phyloP scores from a whole-genome alignment of 306 rosid genomes.

The Betula pendula region DNA sequence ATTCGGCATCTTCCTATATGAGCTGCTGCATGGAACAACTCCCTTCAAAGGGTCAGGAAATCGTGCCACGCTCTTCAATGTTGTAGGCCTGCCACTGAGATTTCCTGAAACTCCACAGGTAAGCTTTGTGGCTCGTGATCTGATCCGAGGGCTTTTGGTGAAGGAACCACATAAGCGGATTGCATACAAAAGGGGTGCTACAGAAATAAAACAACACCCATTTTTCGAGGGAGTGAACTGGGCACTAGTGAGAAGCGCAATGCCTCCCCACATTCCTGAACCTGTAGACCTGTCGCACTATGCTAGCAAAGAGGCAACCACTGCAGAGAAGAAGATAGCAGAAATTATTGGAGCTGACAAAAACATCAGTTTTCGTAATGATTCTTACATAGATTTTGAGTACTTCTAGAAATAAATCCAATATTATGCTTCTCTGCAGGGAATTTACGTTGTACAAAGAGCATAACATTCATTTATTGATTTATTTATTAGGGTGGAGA shows the following conservation, averaged over 20 bases:
- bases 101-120: constrained; percentile 72
- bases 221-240: constrained; percentile 92
- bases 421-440: neutral
- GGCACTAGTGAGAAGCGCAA: constrained; percentile 86
- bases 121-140: constrained; percentile 63
- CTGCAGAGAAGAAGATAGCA: constrained; percentile 26
- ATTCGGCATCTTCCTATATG: constrained; percentile 86
- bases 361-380: constrained; percentile 8
- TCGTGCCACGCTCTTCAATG: constrained; percentile 78
- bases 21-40: constrained; percentile 76
- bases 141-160: constrained; percentile 71
- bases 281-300: constrained; percentile 62
- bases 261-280: constrained; percentile 80
- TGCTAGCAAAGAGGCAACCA: constrained; percentile 41
- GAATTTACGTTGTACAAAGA: constrained; percentile 25
- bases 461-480: neutral
- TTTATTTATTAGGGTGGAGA: neutral
- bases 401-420: constrained; percentile 34
- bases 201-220: constrained; percentile 85
- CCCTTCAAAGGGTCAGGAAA: constrained; percentile 85
- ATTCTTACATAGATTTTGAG: constrained; percentile 45
- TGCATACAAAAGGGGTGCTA: constrained; percentile 85
- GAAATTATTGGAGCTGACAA: constrained; percentile 15
- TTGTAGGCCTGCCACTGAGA: constrained; percentile 81
- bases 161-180: constrained; percentile 83